Evolutionary conservation across 1,139 yeast genomes (phyloP).

Genomic region (Pichia sp.): DNA sequence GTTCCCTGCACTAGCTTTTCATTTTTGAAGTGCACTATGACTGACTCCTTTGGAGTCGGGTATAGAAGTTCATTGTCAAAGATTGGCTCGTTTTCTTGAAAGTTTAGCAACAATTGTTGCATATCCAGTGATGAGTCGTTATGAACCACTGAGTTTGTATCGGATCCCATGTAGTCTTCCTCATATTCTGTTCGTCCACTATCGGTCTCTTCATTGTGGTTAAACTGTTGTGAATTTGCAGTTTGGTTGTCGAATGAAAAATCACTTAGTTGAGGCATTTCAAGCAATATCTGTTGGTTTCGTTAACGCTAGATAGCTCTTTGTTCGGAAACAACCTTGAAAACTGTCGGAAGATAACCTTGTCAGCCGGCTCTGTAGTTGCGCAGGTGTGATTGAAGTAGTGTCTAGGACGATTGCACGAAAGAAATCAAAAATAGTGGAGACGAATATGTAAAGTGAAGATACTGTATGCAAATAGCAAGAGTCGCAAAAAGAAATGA

Average conservation of each 20-base stretch:
- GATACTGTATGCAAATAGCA: neutral
- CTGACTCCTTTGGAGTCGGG: constrained; percentile 31
- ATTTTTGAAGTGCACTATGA: constrained; percentile 25
- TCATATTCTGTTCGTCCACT: neutral
- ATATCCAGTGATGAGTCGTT: constrained; percentile 12
- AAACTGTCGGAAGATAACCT: neutral
- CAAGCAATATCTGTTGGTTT: neutral
- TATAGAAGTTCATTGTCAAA: constrained; percentile 30
- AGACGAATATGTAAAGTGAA: neutral
- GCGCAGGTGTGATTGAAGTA: neutral
- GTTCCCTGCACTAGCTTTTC: constrained; percentile 24
- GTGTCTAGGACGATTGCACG: neutral
- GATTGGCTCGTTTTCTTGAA: constrained; percentile 30
- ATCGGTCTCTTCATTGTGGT: neutral
- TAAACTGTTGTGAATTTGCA: neutral
- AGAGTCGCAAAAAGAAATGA: neutral
- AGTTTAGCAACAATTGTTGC: constrained; percentile 25
- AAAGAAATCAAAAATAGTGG: neutral
- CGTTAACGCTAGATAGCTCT: neutral
- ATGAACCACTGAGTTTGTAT: neutral
- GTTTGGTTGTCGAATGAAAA: neutral
- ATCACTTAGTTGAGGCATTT: neutral
- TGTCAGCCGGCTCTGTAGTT: neutral
- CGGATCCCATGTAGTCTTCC: neutral
- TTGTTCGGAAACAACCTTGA: neutral